Percentiles rank a stretch among this genome's conserved stretches.
phyloP scores from a whole-genome alignment of 352 stramenopile species.

The Globisporangium nunn region DNA sequence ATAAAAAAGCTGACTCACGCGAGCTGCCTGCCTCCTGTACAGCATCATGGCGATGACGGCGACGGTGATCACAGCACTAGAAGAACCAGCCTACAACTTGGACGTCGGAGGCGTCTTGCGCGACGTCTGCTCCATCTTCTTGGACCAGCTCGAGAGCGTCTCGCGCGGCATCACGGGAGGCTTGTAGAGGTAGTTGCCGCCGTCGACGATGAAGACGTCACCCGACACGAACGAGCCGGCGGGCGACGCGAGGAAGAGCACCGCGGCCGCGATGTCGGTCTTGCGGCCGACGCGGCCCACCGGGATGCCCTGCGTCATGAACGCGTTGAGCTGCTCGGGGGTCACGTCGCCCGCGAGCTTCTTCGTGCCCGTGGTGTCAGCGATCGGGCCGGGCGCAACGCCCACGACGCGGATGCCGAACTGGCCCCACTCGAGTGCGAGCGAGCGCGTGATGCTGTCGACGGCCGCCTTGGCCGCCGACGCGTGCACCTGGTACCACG shows the following conservation, averaged over 20 bases:
- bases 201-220: conserved; percentile 80
- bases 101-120: conserved; percentile 23
- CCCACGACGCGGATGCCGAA: conserved; percentile 91
- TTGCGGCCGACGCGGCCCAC: conserved; percentile 78
- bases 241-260: conserved; percentile 79
- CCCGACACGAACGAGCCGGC: conserved; percentile 78
- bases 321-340: conserved; percentile 31
- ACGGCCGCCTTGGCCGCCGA: conserved; percentile 93
- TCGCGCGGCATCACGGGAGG: conserved; percentile 61
- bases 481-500: conserved; percentile 94
- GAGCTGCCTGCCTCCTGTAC: too few species aligned
- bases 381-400: conserved; percentile 94
- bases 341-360: conserved; percentile 84
- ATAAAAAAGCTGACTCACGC: too few species aligned
- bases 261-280: conserved; percentile 71
- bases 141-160: conserved; percentile 67
- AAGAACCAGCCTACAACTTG: conserved; percentile 8
- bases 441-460: conserved; percentile 90
- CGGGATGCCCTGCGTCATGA: conserved; percentile 44
- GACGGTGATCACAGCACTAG: too few species aligned
- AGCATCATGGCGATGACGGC: too few species aligned
- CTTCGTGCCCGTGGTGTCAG: conserved; percentile 89
- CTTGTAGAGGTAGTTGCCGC: conserved; percentile 77
- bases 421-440: conserved; percentile 95
- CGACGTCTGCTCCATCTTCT: conserved; percentile 70